These are phyloP conservation scores for Litchi chinensis DNA, from an alignment of 345 rosid species.

Conservation along the genomic window DNA sequence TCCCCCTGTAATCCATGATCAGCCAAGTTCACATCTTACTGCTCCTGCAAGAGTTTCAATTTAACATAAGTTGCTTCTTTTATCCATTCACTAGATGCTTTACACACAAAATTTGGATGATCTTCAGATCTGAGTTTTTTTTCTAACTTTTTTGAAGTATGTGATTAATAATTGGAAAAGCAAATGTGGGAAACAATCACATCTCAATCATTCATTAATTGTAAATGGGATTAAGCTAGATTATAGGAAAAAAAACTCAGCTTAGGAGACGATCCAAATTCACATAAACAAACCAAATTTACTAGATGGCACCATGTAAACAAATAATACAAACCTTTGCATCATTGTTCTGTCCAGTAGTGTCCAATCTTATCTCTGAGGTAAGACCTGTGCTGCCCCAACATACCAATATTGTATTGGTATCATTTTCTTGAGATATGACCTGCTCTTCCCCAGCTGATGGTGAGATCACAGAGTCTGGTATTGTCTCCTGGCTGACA, in stretches of 20 bases:
- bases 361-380: constrained; percentile 39
- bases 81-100: constrained; percentile 2
- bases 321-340: constrained; percentile 49
- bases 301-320: constrained; percentile 11
- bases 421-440: constrained; percentile 16
- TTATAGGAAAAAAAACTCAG: too few species aligned
- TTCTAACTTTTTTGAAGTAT: too few species aligned
- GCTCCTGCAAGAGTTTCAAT: constrained; percentile 48
- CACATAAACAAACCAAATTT: neutral
- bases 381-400: too few species aligned
- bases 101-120: neutral
- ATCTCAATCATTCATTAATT: too few species aligned
- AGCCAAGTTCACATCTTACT: constrained; percentile 33
- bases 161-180: too few species aligned
- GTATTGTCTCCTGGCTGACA: constrained; percentile 46
- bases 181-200: too few species aligned
- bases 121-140: too few species aligned
- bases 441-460: constrained; percentile 69
- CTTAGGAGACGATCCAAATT: too few species aligned
- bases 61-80: constrained; percentile 17
- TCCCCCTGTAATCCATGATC: constrained; percentile 47
- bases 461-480: constrained; percentile 49
- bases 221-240: too few species aligned
- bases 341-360: constrained; percentile 49
- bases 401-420: constrained; percentile 6